A percentile compares a stretch with the other conserved stretches of the same genome.
Conservation (phyloP, 805 yeast genomes). For the Hanseniaspora singularis region DNA sequence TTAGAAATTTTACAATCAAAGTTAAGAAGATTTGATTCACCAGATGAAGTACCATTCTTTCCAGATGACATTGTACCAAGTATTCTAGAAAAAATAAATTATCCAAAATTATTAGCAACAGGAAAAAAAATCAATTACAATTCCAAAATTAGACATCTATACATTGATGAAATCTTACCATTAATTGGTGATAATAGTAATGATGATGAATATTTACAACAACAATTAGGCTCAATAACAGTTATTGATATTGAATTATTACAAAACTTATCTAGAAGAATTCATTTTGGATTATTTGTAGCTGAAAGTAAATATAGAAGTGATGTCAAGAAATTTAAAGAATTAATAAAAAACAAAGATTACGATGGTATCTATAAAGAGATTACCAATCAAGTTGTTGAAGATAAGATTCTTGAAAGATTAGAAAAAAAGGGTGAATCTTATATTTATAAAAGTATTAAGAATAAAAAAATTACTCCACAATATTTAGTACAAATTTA, state of each 20-base stretch:
- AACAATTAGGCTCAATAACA: conserved; percentile 80
- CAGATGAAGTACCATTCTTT: conserved; percentile 86
- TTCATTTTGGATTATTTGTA: conserved; percentile 94
- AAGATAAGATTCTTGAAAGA: conserved; percentile 67
- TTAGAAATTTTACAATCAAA: conserved; percentile 67
- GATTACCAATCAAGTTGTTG: conserved; percentile 82
- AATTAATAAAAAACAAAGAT: conserved; percentile 55
- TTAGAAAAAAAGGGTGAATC: conserved; percentile 68
- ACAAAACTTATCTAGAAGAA: conserved; percentile 80
- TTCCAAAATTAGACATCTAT: conserved; percentile 50
- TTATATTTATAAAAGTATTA: conserved; percentile 79
- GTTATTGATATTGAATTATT: conserved; percentile 73
- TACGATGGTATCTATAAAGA: conserved; percentile 60
- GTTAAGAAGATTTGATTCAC: conserved; percentile 81
- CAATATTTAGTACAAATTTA: conserved; percentile 73
- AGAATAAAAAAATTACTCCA: conserved; percentile 67
- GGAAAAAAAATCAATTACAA: conserved; percentile 71
- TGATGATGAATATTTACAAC: conserved; percentile 46
- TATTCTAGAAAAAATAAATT: conserved; percentile 65
- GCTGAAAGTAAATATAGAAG: conserved; percentile 84
- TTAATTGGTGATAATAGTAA: conserved; percentile 50
- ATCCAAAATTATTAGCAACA: conserved; percentile 70
- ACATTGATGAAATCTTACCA: conserved; percentile 67
- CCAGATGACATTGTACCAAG: conserved; percentile 53
- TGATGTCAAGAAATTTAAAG: conserved; percentile 51